phyloP scores from a whole-genome alignment of 352 stramenopile species.

The Phytophthora palmivora region DNA sequence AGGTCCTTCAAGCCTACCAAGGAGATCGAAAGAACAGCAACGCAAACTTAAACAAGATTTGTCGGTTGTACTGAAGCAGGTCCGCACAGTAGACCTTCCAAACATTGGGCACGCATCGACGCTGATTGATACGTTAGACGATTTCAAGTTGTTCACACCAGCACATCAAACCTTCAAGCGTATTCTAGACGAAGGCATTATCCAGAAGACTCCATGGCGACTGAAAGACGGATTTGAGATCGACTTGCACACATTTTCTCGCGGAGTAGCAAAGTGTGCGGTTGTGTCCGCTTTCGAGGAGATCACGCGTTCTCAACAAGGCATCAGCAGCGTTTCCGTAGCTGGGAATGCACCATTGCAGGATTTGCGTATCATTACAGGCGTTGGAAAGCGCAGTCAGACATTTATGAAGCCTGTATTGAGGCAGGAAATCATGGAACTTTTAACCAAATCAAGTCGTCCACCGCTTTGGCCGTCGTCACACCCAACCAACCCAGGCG shows the following conservation, averaged over 20 bases:
- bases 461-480: conserved; percentile 56
- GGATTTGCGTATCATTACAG: conserved; percentile 78
- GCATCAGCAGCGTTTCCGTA: conserved; percentile 37
- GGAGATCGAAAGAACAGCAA: conserved; percentile 12
- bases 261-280: conserved; percentile 69
- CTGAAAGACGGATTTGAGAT: conserved; percentile 69
- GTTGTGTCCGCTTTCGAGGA: conserved; percentile 71
- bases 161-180: conserved; percentile 58
- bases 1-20: background rate
- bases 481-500: conserved; percentile 66
- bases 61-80: conserved; percentile 55
- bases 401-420: conserved; percentile 69
- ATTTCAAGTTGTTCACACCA: conserved; percentile 54
- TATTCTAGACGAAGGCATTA: conserved; percentile 49
- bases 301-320: conserved; percentile 39
- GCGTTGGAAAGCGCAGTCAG: conserved; percentile 69
- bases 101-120: conserved; percentile 61
- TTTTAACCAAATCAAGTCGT: conserved; percentile 59
- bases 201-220: conserved; percentile 56
- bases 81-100: conserved; percentile 43
- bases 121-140: conserved; percentile 67
- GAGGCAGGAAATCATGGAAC: conserved; percentile 52
- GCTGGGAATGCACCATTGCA: conserved; percentile 30
- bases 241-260: conserved; percentile 76
- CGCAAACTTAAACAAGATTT: conserved; percentile 50